These are phyloP conservation scores for Serendipita sp. DNA, from an alignment of 768 basidiomycete genomes.

Conservation along the genomic window DNA sequence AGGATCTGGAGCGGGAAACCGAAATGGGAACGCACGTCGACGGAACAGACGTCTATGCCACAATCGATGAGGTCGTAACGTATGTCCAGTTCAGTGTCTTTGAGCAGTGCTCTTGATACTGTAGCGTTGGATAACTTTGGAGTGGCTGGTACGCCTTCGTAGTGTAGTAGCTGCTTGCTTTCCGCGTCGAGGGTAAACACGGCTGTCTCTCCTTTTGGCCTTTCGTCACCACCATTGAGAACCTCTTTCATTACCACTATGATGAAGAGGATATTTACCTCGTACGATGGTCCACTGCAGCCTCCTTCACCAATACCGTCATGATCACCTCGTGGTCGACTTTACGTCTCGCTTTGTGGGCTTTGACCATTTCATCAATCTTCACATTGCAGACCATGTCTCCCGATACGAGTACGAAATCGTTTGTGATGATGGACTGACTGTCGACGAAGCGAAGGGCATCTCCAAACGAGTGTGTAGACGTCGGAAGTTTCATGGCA, in stretches of 20 bases:
- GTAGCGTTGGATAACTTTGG: conserved; percentile 44
- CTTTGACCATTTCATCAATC: conserved; percentile 76
- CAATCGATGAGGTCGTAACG: conserved; percentile 81
- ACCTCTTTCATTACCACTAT: neutral
- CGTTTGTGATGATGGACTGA: conserved; percentile 74
- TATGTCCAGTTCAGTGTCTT: conserved; percentile 68
- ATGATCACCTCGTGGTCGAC: conserved; percentile 87
- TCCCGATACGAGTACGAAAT: conserved; percentile 83
- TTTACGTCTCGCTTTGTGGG: conserved; percentile 76
- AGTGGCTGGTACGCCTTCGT: conserved; percentile 58
- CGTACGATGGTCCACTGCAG: conserved; percentile 51
- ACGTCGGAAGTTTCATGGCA: conserved; percentile 72
- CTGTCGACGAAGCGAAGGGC: conserved; percentile 90
- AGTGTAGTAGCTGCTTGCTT: conserved; percentile 72
- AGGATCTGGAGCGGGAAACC: neutral
- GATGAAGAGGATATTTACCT: conserved; percentile 30
- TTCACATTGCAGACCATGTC: conserved; percentile 88
- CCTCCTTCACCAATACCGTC: conserved; percentile 86
- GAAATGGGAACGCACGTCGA: conserved; percentile 42
- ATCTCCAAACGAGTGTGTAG: conserved; percentile 78
- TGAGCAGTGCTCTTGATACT: conserved; percentile 67
- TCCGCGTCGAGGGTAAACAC: conserved; percentile 64
- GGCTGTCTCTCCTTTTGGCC: conserved; percentile 56
- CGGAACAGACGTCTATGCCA: conserved; percentile 84
- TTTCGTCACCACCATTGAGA: conserved; percentile 19